Evolutionary conservation across 371 early-diverging fungal genomes (phyloP), one percentile per base, ranked within the genome.

Genomic region (Mortierella sp.): DNA sequence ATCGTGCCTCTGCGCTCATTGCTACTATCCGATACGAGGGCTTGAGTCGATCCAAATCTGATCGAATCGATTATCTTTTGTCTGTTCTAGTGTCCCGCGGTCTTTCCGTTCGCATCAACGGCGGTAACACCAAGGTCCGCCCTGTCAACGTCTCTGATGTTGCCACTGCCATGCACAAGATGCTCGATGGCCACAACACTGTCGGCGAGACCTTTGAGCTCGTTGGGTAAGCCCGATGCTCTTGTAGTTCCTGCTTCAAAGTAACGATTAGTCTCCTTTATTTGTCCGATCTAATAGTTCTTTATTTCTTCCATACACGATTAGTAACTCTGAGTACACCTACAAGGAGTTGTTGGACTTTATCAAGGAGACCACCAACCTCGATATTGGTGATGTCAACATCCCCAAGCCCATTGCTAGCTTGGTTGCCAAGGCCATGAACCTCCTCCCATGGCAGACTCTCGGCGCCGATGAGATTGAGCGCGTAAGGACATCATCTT

Each of bases 111-210:
- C 92, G 93, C 66, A 89, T 92, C 80, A 95, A 96, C 82, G 88
- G 91, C 37, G 93, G 93, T 45, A 86, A 90, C 72, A 92, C 95
- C 53, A 94, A 90, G 85, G 87, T 97, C 65, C 90, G 94, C 22
- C 98, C 99, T 31, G 96, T 96, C 50, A 92, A 93, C 82, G 94
- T 93, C 87, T 89, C 94, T 52, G 99, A 99, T 86, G 96, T 99
- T 64, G 97, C 97, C 66, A 86, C 89, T 63, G 97, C 93, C 41
- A 90, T 99, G 74, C 92, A 92, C 72, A 76, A 89, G 68, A 92
- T 97, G 87, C 85, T 92, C 74, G 88, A 91, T 53, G 93, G 93
- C 76, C 92, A 93, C 68, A 88, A 88, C 39, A 92, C 94, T 10
- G 89, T 90, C 39, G 98, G 97, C 65, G 93, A 96, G 89, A 93